Evolutionary conservation across 805 yeast genomes (phyloP).

Genomic region (Scheffersomyces lignosus): DNA sequence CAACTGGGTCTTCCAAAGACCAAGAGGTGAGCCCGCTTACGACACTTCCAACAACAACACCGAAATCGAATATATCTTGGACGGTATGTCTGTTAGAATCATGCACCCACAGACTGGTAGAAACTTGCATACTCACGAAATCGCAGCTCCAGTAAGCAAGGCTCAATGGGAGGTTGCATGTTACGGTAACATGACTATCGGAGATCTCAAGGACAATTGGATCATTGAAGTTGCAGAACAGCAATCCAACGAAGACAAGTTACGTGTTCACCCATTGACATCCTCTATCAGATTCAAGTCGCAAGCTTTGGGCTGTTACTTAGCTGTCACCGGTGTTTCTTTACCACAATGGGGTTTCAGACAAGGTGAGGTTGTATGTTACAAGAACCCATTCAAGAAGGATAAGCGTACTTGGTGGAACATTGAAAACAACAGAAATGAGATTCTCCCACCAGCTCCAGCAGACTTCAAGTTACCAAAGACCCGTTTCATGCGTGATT

Average conservation of each 20-base stretch:
- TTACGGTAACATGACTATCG: slow-evolving; percentile 64
- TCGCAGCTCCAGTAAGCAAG: slow-evolving; percentile 61
- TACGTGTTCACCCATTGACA: slow-evolving; percentile 73
- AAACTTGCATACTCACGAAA: slow-evolving; percentile 71
- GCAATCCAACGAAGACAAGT: slow-evolving; percentile 51
- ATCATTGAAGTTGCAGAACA: slow-evolving; percentile 66
- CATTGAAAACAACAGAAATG: slow-evolving; percentile 68
- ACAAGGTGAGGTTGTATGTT: slow-evolving; percentile 94
- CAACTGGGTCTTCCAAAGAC: slow-evolving; percentile 49
- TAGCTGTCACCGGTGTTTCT: slow-evolving; percentile 76
- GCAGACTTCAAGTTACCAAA: slow-evolving; percentile 66
- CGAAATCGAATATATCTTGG: slow-evolving; percentile 41
- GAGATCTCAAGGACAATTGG: slow-evolving; percentile 81
- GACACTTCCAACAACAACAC: slow-evolving; percentile 31
- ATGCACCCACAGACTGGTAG: slow-evolving; percentile 61
- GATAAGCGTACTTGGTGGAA: slow-evolving; percentile 92
- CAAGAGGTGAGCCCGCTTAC: slow-evolving; percentile 36
- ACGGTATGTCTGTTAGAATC: slow-evolving; percentile 64
- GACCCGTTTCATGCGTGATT: slow-evolving; percentile 76
- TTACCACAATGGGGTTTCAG: slow-evolving; percentile 98
- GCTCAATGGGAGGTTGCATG: slow-evolving; percentile 65
- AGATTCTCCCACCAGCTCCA: slow-evolving; percentile 57
- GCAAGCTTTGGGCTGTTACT: slow-evolving; percentile 71
- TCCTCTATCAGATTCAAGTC: slow-evolving; percentile 77
- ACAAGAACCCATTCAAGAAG: slow-evolving; percentile 60